A percentile compares a stretch with the other conserved stretches of the same genome.
These are phyloP conservation scores for Trichoderma asperellum DNA, from an alignment of 2,329 filamentous ascomycete genomes.

Conservation along the genomic window DNA sequence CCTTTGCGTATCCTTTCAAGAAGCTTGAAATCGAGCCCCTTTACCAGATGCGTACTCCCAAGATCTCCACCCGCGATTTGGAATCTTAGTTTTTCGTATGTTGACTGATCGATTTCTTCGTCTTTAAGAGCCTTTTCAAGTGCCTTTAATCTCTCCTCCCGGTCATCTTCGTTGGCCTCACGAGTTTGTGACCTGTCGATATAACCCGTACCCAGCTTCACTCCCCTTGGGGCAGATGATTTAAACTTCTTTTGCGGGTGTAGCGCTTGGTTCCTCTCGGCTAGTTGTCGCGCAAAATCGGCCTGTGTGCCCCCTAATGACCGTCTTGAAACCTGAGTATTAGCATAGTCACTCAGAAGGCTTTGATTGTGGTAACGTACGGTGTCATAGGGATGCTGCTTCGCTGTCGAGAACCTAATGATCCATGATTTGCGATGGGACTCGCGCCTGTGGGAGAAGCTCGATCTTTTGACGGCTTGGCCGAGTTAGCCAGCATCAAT, in stretches of 20 bases:
- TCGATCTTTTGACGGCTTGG: constrained; percentile 51
- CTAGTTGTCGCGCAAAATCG: constrained; percentile 83
- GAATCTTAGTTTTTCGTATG: constrained; percentile 73
- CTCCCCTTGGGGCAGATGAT: constrained; percentile 80
- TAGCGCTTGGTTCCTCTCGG: constrained; percentile 65
- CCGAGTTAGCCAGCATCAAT: constrained; percentile 62
- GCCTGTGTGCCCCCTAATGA: constrained; percentile 59
- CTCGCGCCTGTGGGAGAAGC: constrained; percentile 44
- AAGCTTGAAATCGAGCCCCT: constrained; percentile 86
- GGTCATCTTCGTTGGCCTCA: constrained; percentile 57
- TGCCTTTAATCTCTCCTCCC: constrained; percentile 70
- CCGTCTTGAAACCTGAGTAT: constrained; percentile 54
- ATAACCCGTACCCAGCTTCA: constrained; percentile 79
- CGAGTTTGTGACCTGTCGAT: constrained; percentile 76
- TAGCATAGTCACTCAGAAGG: constrained; percentile 29
- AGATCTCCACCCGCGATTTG: constrained; percentile 84
- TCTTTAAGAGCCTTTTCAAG: constrained; percentile 82
- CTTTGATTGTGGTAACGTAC: constrained; percentile 52
- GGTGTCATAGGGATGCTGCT: constrained; percentile 94
- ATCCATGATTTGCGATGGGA: constrained; percentile 43
- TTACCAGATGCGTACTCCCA: constrained; percentile 81
- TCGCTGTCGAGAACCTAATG: constrained; percentile 76
- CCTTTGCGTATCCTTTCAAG: constrained; percentile 70
- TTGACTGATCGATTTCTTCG: constrained; percentile 78
- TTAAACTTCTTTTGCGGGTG: constrained; percentile 73